Percentiles rank a stretch among this genome's conserved stretches.
phyloP scores from a whole-genome alignment of 2,329 filamentous ascomycete species.

The Neofusicoccum sp. region DNA sequence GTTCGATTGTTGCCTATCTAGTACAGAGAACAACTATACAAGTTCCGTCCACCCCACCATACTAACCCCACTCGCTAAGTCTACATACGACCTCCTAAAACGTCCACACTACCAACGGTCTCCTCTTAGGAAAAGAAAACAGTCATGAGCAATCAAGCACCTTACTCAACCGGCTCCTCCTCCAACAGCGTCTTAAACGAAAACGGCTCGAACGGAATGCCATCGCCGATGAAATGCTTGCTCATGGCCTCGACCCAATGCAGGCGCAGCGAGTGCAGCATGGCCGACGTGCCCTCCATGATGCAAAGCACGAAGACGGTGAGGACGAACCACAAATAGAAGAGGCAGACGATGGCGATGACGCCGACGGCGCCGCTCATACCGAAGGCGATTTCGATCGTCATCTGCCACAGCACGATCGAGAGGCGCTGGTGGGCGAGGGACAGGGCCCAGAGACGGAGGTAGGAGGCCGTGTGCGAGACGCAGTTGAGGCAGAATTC shows the following conservation, averaged over 20 bases:
- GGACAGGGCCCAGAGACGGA: slow-evolving; percentile 96
- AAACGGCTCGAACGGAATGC: slow-evolving; percentile 81
- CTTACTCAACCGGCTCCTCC: slow-evolving; percentile 59
- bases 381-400: slow-evolving; percentile 72
- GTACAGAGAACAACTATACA: slow-evolving; percentile 2
- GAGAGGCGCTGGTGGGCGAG: slow-evolving; percentile 97
- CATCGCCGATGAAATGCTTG: slow-evolving; percentile 92
- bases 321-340: slow-evolving; percentile 87
- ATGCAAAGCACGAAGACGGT: slow-evolving; percentile 78
- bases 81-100: not conserved
- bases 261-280: slow-evolving; percentile 87
- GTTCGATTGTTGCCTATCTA: not conserved
- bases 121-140: not conserved
- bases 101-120: too few species aligned
- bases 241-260: slow-evolving; percentile 98
- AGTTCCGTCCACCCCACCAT: too few species aligned
- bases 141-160: not conserved
- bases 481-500: slow-evolving; percentile 99
- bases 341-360: slow-evolving; percentile 76
- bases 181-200: slow-evolving; percentile 82
- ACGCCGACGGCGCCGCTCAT: slow-evolving; percentile 67
- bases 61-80: not conserved
- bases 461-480: slow-evolving; percentile 96
- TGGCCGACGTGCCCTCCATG: slow-evolving; percentile 95
- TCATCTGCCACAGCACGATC: slow-evolving; percentile 96